A percentile compares a stretch with the other conserved stretches of the same genome.
These are phyloP conservation scores for Lachancea waltii DNA, from an alignment of 805 yeast genomes.

Conservation along the genomic window DNA sequence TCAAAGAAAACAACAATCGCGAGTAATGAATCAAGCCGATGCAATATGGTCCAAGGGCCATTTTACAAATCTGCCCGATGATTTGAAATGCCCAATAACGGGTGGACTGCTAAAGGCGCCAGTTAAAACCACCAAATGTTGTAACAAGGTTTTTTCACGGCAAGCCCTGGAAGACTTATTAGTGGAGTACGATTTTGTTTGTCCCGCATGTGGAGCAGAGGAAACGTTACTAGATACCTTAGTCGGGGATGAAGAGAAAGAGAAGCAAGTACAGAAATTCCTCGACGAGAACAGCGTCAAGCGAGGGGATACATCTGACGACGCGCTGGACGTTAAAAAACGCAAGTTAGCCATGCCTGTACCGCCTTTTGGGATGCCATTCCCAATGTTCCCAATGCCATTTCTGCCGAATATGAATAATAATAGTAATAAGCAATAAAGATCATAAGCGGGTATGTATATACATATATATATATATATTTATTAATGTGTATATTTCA, in stretches of 20 bases:
- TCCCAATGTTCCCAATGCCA: conserved; percentile 36
- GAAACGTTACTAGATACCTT: conserved; percentile 75
- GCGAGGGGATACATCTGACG: conserved; percentile 7
- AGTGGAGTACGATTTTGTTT: conserved; percentile 77
- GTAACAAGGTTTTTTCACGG: conserved; percentile 52
- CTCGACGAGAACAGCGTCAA: conserved; percentile 33
- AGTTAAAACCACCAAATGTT: conserved; percentile 74
- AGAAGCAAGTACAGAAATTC: conserved; percentile 47
- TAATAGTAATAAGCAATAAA: background rate
- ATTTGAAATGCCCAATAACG: conserved; percentile 64
- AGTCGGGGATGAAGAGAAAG: conserved; percentile 53
- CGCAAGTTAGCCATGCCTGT: conserved; percentile 20
- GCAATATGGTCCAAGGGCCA: conserved; percentile 42
- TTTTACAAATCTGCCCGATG: conserved; percentile 42
- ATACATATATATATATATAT: background rate
- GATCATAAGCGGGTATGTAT: background rate
- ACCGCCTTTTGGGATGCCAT: conserved; percentile 32
- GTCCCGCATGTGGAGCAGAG: conserved; percentile 76
- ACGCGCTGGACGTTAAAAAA: conserved; percentile 7
- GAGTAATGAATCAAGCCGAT: conserved; percentile 36
- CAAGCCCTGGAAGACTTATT: conserved; percentile 58
- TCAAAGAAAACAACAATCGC: conserved; percentile 52
- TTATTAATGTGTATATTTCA: conserved; percentile 1
- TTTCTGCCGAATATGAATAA: conserved; percentile 18
- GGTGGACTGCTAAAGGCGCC: conserved; percentile 62